phyloP scores from a whole-genome alignment of 768 basidiomycete genomes.

The Zangia roseola region DNA sequence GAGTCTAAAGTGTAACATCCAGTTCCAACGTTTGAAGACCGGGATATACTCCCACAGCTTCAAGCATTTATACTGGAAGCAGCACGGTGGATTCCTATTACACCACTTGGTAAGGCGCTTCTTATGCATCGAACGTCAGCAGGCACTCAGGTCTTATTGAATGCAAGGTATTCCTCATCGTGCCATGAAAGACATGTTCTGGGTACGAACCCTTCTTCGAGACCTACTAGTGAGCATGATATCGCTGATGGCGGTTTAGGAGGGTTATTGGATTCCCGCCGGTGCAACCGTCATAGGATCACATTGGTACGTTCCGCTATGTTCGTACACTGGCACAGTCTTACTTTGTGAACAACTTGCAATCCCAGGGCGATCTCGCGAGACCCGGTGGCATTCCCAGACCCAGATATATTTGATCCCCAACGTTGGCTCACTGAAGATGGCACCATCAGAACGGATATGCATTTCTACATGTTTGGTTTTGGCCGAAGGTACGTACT shows the following conservation, averaged over 20 bases:
- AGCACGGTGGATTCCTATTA: conserved; percentile 35
- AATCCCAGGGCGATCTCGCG: conserved; percentile 12
- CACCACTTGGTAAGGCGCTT: conserved; percentile 23
- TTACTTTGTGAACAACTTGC: no score
- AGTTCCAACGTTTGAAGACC: conserved; percentile 37
- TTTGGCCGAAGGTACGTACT: conserved; percentile 4
- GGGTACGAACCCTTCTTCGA: neutral
- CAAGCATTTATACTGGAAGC: conserved; percentile 35
- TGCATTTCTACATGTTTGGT: neutral
- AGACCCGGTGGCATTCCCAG: conserved; percentile 11
- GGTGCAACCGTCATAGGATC: conserved; percentile 13
- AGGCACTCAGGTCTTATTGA: no score
- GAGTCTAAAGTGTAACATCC: neutral
- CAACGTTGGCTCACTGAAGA: conserved; percentile 2
- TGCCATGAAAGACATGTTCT: conserved; percentile 7
- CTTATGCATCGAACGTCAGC: neutral
- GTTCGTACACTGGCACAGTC: no score
- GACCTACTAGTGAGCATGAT: neutral
- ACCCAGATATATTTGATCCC: conserved; percentile 14
- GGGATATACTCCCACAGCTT: conserved; percentile 29
- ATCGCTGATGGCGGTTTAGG: neutral
- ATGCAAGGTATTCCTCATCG: conserved; percentile 1
- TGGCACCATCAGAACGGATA: neutral
- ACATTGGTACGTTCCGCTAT: conserved; percentile 16
- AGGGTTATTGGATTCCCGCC: conserved; percentile 9